Conservation (phyloP, 2,329 filamentous ascomycete species). For the Rosellinia necatrix region DNA sequence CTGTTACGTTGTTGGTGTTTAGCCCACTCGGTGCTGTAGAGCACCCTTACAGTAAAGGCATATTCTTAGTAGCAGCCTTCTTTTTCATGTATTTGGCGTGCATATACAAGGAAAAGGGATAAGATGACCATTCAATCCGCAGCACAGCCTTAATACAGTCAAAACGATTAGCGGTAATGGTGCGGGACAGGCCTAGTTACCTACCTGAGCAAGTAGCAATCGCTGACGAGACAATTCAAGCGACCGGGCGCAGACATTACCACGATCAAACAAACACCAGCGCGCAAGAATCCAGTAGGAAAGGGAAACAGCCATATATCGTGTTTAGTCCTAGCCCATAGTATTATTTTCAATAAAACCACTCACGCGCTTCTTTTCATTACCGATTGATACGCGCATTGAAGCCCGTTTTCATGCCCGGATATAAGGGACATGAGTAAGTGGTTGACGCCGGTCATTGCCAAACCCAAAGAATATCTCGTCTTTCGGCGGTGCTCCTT, state of each 20-base stretch:
- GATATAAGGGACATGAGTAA: background rate
- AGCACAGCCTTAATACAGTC: too few species aligned
- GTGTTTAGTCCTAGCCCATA: background rate
- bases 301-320: background rate
- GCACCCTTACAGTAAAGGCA: too few species aligned
- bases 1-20: too few species aligned
- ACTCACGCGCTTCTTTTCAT: background rate
- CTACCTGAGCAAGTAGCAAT: background rate
- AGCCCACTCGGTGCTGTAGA: too few species aligned
- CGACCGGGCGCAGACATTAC: background rate
- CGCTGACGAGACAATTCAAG: background rate
- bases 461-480: constrained; percentile 49
- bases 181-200: too few species aligned
- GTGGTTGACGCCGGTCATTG: constrained; percentile 13
- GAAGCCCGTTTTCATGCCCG: background rate
- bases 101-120: too few species aligned
- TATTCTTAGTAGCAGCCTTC: too few species aligned
- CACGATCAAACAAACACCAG: background rate
- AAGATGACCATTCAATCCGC: too few species aligned
- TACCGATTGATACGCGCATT: background rate
- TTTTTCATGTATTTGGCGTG: too few species aligned
- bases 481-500: constrained; percentile 55
- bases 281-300: too few species aligned
- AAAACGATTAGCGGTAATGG: too few species aligned
- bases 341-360: background rate